Conservation (phyloP, 495 filamentous ascomycete genomes). For the Xylaria intraflava region DNA sequence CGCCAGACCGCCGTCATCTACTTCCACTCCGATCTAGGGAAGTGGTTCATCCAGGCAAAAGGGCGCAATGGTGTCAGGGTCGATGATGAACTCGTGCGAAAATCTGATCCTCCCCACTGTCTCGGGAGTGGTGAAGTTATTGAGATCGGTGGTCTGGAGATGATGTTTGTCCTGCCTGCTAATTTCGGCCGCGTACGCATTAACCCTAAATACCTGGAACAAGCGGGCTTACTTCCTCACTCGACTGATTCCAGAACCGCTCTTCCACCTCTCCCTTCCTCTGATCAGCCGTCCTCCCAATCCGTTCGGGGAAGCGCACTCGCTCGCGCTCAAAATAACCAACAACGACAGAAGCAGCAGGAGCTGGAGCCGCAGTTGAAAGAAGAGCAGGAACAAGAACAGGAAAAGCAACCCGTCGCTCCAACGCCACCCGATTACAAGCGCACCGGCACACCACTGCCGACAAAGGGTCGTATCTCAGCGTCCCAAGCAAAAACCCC, state of each 20-base stretch:
- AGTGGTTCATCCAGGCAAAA: constrained; percentile 78
- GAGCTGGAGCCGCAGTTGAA: background rate
- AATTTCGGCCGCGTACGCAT: constrained; percentile 54
- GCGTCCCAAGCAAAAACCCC: constrained; percentile 37
- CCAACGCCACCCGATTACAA: constrained; percentile 64
- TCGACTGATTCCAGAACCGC: constrained; percentile 27
- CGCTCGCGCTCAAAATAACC: constrained; percentile 24
- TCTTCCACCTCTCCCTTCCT: constrained; percentile 44
- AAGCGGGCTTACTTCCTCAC: constrained; percentile 37
- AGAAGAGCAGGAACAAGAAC: background rate
- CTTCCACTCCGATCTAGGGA: constrained; percentile 60
- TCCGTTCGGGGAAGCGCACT: constrained; percentile 13
- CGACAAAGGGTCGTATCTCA: constrained; percentile 31
- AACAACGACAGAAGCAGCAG: constrained; percentile 23
- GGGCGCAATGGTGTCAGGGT: constrained; percentile 86
- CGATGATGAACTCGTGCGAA: constrained; percentile 61
- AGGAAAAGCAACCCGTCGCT: constrained; percentile 42
- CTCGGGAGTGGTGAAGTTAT: constrained; percentile 82
- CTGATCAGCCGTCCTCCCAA: constrained; percentile 30
- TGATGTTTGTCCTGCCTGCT: constrained; percentile 92
- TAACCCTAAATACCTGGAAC: constrained; percentile 43
- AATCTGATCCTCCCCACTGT: constrained; percentile 42
- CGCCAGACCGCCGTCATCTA: constrained; percentile 79
- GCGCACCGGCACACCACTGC: constrained; percentile 61
- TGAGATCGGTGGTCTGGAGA: constrained; percentile 84